These are phyloP conservation scores for Salisapilia sapeloensis DNA, from an alignment of 352 stramenopile genomes.

Conservation along the genomic window DNA sequence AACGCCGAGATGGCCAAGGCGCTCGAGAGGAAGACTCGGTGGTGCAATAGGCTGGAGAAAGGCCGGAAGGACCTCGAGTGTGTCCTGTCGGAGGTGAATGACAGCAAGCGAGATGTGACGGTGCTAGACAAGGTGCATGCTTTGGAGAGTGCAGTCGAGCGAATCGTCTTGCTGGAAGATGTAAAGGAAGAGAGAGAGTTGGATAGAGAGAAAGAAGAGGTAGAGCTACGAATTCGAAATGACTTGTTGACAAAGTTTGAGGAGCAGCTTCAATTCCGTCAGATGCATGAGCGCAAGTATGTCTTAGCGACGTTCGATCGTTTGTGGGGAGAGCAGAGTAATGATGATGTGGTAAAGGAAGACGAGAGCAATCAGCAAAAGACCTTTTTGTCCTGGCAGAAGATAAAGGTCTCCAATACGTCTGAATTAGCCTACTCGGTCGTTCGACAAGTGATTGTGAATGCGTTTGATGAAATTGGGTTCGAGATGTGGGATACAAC, in stretches of 20 bases:
- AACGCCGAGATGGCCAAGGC: constrained; percentile 7
- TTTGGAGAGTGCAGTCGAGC: constrained; percentile 1
- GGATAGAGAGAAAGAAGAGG: constrained; percentile 2
- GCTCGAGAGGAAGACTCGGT: constrained; percentile 9
- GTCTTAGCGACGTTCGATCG: constrained; percentile 30
- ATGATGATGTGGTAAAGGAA: constrained; percentile 1
- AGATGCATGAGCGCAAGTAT: constrained; percentile 34
- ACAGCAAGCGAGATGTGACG: neutral
- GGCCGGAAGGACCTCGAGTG: constrained; percentile 5
- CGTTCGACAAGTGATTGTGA: constrained; percentile 11
- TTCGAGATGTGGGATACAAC: constrained; percentile 26
- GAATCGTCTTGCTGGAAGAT: constrained; percentile 5
- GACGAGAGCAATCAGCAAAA: neutral
- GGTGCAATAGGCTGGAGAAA: constrained; percentile 2
- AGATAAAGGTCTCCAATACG: constrained; percentile 2
- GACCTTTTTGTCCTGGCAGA: neutral
- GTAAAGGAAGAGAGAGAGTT: constrained; percentile 5
- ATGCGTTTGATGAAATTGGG: constrained; percentile 26
- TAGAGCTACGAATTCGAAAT: constrained; percentile 16
- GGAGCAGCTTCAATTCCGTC: constrained; percentile 27
- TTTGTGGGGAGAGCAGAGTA: constrained; percentile 9
- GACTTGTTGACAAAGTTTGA: constrained; percentile 33
- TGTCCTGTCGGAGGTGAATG: constrained; percentile 6
- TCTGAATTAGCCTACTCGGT: constrained; percentile 1
- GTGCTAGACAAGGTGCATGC: neutral